Percentiles rank a stretch among this genome's conserved stretches.
Conservation (phyloP, 2,329 filamentous ascomycete species). For the Arthrocladium fulminans region DNA sequence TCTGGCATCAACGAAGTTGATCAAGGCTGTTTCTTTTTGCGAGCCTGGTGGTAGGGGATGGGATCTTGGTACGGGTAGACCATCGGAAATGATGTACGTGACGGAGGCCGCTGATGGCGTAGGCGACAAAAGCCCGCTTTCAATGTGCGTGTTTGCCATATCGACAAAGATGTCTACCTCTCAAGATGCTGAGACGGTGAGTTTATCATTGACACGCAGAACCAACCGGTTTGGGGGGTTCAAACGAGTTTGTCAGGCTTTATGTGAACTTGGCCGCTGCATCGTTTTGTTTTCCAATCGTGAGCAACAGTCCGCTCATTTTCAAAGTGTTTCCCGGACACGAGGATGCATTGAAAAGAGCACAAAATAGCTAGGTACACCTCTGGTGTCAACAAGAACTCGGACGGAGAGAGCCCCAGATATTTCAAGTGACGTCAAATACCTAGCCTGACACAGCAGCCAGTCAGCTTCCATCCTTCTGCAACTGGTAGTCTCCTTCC, state of each 20-base stretch:
- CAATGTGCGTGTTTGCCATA: not conserved
- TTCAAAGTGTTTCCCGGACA: not conserved
- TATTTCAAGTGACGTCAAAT: not conserved
- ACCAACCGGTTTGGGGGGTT: too few relatives aligned
- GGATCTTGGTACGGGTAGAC: slow-evolving; percentile 41
- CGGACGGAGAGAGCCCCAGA: too few relatives aligned
- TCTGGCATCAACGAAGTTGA: slow-evolving; percentile 47
- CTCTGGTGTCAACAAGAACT: too few relatives aligned
- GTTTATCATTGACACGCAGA: too few relatives aligned
- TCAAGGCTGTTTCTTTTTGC: slow-evolving; percentile 49
- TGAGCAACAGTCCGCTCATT: not conserved
- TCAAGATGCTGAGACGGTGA: too few relatives aligned
- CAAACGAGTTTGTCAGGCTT: too few relatives aligned
- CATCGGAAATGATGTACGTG: not conserved
- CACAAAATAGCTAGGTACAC: not conserved
- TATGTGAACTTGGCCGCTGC: too few relatives aligned
- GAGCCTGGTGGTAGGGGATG: slow-evolving; percentile 48
- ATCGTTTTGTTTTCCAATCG: too few relatives aligned
- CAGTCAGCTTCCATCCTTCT: not conserved
- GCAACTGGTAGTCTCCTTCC: not conserved
- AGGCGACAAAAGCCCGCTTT: slow-evolving; percentile 4
- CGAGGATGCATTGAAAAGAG: not conserved
- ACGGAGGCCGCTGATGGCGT: not conserved
- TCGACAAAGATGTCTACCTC: not conserved
- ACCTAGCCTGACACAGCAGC: not conserved